phyloP scores from a whole-genome alignment of 2,329 filamentous ascomycete species.

The Aspergillus uvarum region DNA sequence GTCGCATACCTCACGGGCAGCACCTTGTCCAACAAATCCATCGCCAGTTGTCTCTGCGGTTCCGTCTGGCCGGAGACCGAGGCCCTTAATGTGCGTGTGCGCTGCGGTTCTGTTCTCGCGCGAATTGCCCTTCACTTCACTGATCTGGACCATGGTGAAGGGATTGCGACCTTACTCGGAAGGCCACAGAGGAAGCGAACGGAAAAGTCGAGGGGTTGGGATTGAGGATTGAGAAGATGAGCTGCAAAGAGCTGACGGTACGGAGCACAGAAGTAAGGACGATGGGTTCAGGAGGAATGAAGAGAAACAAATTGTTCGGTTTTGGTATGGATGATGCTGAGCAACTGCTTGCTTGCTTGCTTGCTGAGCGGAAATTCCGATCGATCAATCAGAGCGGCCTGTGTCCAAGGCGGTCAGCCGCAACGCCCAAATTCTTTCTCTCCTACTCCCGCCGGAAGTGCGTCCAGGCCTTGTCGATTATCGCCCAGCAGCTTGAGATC shows the following conservation, averaged over 20 bases:
- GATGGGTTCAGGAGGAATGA: constrained; percentile 5
- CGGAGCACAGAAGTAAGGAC: constrained; percentile 12
- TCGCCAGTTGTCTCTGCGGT: constrained; percentile 74
- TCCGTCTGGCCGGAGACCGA: constrained; percentile 84
- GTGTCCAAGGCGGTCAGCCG: constrained; percentile 37
- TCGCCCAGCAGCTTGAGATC: not conserved
- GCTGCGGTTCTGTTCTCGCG: constrained; percentile 95
- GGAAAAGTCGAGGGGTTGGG: not conserved
- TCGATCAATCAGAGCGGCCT: constrained; percentile 30
- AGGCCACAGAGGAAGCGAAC: constrained; percentile 18
- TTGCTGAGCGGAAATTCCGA: constrained; percentile 37
- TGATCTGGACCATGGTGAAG: constrained; percentile 75
- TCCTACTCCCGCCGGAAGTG: constrained; percentile 8
- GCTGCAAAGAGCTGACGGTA: constrained; percentile 4
- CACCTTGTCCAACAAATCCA: constrained; percentile 86
- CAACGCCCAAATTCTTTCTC: constrained; percentile 35
- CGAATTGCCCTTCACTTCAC: constrained; percentile 89
- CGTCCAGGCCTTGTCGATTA: not conserved
- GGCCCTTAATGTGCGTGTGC: constrained; percentile 95
- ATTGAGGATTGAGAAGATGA: not conserved
- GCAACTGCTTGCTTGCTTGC: constrained; percentile 7
- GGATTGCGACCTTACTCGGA: constrained; percentile 26
- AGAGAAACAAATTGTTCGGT: not conserved
- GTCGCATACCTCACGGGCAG: constrained; percentile 75
- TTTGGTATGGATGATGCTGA: constrained; percentile 15